phyloP scores from a whole-genome alignment of 768 basidiomycete genomes.

The Epithele typhae region DNA sequence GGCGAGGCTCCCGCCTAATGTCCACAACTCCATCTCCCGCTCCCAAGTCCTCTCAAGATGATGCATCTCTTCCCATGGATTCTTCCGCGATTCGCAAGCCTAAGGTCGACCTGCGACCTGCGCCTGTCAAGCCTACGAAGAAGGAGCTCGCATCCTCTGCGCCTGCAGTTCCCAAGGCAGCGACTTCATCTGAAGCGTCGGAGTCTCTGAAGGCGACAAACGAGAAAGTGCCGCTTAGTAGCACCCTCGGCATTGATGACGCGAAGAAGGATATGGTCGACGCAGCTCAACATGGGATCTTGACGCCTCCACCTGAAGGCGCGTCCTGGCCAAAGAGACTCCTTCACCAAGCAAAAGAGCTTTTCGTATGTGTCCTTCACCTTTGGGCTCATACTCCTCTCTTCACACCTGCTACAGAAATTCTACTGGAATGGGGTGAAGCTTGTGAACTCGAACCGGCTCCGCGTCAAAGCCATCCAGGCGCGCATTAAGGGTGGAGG shows the following conservation, averaged over 20 bases:
- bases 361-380: constrained; percentile 33
- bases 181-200: too few relatives aligned
- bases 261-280: constrained; percentile 60
- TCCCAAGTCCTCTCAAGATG: constrained; percentile 7
- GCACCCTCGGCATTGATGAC: constrained; percentile 37
- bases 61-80: constrained; percentile 21
- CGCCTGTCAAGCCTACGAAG: constrained; percentile 46
- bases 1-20: constrained; percentile 6
- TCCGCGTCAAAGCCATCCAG: constrained; percentile 48
- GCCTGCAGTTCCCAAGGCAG: constrained; percentile 10
- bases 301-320: constrained; percentile 58
- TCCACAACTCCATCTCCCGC: constrained; percentile 28
- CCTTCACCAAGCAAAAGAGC: constrained; percentile 43
- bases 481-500: constrained; percentile 58
- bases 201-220: too few relatives aligned
- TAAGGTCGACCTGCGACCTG: constrained; percentile 61
- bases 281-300: constrained; percentile 64
- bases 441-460: constrained; percentile 60
- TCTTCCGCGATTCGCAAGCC: constrained; percentile 29
- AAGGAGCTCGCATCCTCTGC: too few relatives aligned
- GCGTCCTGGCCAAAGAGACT: constrained; percentile 54
- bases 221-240: not conserved
- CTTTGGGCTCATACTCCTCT: not conserved
- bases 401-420: constrained; percentile 43
- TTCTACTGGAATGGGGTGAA: constrained; percentile 80